phyloP scores from a whole-genome alignment of 768 basidiomycete species.

The Pisolithus albus region DNA sequence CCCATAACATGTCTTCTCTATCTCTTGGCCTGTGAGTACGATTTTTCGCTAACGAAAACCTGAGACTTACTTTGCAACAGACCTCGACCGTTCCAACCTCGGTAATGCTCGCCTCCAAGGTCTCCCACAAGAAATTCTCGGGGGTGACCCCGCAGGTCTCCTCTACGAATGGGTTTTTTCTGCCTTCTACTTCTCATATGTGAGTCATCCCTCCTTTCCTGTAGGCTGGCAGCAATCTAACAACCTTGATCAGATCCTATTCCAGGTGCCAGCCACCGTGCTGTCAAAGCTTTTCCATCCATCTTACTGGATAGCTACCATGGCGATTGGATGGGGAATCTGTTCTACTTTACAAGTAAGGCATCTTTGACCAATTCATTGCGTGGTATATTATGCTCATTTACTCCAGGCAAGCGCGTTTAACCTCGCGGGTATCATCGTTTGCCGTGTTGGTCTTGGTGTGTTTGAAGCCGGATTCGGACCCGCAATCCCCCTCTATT shows the following conservation, averaged over 20 bases:
- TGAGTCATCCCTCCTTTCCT: slow-evolving; percentile 23
- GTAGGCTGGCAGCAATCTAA: not conserved
- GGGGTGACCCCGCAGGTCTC: slow-evolving; percentile 58
- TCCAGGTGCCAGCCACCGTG: slow-evolving; percentile 60
- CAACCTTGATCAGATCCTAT: slow-evolving; percentile 45
- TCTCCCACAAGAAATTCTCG: slow-evolving; percentile 56
- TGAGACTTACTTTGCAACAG: slow-evolving; percentile 11
- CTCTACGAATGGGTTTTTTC: slow-evolving; percentile 73
- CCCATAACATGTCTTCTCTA: slow-evolving; percentile 67
- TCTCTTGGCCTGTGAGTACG: slow-evolving; percentile 61
- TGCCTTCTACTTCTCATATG: slow-evolving; percentile 75
- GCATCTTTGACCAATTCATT: not conserved
- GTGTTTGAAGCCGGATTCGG: slow-evolving; percentile 75
- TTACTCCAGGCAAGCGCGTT: slow-evolving; percentile 51
- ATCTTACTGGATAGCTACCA: slow-evolving; percentile 55
- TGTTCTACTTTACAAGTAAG: slow-evolving; percentile 65
- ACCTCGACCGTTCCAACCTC: slow-evolving; percentile 69
- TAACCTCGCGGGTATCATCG: slow-evolving; percentile 52
- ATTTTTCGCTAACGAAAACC: not conserved
- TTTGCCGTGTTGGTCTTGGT: slow-evolving; percentile 57
- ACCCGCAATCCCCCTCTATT: slow-evolving; percentile 71
- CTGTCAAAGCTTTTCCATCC: slow-evolving; percentile 64
- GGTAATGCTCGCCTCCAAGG: slow-evolving; percentile 77
- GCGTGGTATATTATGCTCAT: not conserved
- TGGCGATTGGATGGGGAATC: slow-evolving; percentile 70